phyloP scores from a whole-genome alignment of 768 basidiomycete species.

The Brasilioporus rufonigricans region DNA sequence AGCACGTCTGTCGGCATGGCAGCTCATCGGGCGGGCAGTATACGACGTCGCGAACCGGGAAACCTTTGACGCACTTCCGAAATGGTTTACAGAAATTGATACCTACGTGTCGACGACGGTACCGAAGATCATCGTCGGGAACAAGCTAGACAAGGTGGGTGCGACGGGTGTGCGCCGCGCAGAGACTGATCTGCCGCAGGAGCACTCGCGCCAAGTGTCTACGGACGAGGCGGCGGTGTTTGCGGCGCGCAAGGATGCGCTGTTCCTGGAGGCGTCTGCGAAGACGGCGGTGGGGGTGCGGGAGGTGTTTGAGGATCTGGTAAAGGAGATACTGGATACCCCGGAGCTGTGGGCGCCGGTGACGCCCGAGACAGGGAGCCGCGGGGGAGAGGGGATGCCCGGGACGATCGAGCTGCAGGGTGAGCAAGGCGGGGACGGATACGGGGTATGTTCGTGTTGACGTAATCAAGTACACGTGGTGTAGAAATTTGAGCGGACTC shows the following conservation, averaged over 20 bases:
- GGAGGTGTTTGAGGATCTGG: slow-evolving; percentile 75
- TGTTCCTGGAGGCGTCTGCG: slow-evolving; percentile 91
- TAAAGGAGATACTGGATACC: slow-evolving; percentile 78
- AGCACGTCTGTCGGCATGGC: background rate
- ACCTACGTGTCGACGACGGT: slow-evolving; percentile 86
- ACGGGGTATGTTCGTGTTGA: slow-evolving; percentile 36
- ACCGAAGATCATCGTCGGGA: slow-evolving; percentile 92
- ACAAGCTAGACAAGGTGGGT: slow-evolving; percentile 87
- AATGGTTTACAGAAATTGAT: slow-evolving; percentile 92
- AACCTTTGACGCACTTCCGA: slow-evolving; percentile 90
- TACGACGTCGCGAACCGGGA: slow-evolving; percentile 94
- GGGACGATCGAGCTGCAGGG: slow-evolving; percentile 38
- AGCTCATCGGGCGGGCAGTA: slow-evolving; percentile 44
- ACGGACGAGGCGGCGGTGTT: slow-evolving; percentile 76
- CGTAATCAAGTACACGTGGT: slow-evolving; percentile 23
- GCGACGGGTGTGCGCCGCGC: no score
- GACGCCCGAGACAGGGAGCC: slow-evolving; percentile 16
- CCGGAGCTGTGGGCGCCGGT: slow-evolving; percentile 71
- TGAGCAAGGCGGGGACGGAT: slow-evolving; percentile 9
- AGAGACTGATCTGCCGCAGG: slow-evolving; percentile 42
- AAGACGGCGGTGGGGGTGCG: slow-evolving; percentile 86
- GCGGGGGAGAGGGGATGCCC: slow-evolving; percentile 35
- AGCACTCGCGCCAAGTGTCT: slow-evolving; percentile 86
- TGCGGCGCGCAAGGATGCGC: slow-evolving; percentile 74
- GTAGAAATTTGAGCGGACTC: slow-evolving; percentile 13